phyloP scores from a whole-genome alignment of 768 basidiomycete genomes.

The Lepiota brunneoincarnata region DNA sequence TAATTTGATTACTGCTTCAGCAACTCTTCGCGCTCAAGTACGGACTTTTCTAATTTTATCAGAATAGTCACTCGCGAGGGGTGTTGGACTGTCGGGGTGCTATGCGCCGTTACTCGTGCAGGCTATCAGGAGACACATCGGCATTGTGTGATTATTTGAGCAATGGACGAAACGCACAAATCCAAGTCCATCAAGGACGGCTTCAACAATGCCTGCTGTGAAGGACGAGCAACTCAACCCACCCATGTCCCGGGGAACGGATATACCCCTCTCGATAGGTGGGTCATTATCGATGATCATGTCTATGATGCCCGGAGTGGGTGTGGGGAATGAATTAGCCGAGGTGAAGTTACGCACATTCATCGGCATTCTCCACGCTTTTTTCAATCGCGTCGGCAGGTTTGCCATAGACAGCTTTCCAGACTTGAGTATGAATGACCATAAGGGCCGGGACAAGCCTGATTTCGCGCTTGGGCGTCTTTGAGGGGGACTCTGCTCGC shows the following conservation, averaged over 20 bases:
- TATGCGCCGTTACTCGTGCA: slow-evolving; percentile 94
- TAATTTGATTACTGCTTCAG: slow-evolving; percentile 51
- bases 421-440: slow-evolving; percentile 93
- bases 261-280: slow-evolving; percentile 85
- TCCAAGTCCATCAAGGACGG: slow-evolving; percentile 89
- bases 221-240: slow-evolving; percentile 96
- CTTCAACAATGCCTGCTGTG: slow-evolving; percentile 96
- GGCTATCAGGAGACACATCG: slow-evolving; percentile 52
- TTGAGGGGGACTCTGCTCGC: slow-evolving; percentile 73
- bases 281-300: slow-evolving; percentile 99
- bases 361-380: slow-evolving; percentile 94
- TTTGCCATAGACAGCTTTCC: slow-evolving; percentile 91
- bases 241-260: slow-evolving; percentile 92
- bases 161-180: slow-evolving; percentile 60
- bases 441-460: slow-evolving; percentile 89
- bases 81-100: slow-evolving; percentile 77
- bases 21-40: slow-evolving; percentile 92
- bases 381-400: slow-evolving; percentile 94
- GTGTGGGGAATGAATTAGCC: slow-evolving; percentile 9
- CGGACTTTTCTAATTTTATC: slow-evolving; percentile 92
- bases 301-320: slow-evolving; percentile 45
- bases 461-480: slow-evolving; percentile 91
- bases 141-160: neutral
- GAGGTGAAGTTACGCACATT: slow-evolving; percentile 56
- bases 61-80: slow-evolving; percentile 93